A percentile compares a stretch with the other conserved stretches of the same genome.
phyloP scores from a whole-genome alignment of 148 eudicot genomes.

The Talinum fruticosum region DNA sequence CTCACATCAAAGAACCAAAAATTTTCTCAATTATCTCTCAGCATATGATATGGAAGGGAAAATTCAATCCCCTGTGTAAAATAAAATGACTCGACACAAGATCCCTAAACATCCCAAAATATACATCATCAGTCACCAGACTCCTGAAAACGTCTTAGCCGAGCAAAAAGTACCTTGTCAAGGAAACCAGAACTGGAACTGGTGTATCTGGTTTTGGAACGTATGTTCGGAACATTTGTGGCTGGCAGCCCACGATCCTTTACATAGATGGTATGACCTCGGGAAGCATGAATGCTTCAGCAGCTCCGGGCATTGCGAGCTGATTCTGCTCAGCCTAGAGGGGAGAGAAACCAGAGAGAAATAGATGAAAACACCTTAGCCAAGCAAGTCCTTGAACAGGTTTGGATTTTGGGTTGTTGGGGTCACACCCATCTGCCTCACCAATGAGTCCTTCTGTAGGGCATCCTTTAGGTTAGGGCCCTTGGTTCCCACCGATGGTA shows the following conservation, averaged over 20 bases:
- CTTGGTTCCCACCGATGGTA: slow-evolving; percentile 40
- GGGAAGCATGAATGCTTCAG: slow-evolving; percentile 1
- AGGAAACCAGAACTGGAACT: slow-evolving; percentile 17
- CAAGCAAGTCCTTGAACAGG: slow-evolving; percentile 81
- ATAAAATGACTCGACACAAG: background rate
- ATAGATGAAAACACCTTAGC: slow-evolving; percentile 30
- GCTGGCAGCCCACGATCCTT: slow-evolving; percentile 9
- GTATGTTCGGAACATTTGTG: background rate
- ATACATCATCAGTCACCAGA: slow-evolving; percentile 29
- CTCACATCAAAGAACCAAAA: slow-evolving; percentile 12
- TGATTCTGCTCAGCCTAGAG: background rate
- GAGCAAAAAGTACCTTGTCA: slow-evolving; percentile 14
- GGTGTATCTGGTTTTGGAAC: background rate
- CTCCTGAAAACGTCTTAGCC: background rate
- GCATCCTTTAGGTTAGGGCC: slow-evolving; percentile 73
- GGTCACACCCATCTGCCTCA: slow-evolving; percentile 87
- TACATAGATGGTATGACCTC: background rate
- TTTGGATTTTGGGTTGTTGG: slow-evolving; percentile 78
- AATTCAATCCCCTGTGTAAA: slow-evolving; percentile 2
- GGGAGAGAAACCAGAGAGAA: slow-evolving; percentile 8
- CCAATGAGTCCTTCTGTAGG: slow-evolving; percentile 75
- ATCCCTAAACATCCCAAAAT: slow-evolving; percentile 14
- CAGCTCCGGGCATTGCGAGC: background rate
- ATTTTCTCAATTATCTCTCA: background rate
- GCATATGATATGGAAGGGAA: background rate